Conservation (phyloP, 371 early-diverging fungal genomes). For the Sporodiniella umbellata region DNA sequence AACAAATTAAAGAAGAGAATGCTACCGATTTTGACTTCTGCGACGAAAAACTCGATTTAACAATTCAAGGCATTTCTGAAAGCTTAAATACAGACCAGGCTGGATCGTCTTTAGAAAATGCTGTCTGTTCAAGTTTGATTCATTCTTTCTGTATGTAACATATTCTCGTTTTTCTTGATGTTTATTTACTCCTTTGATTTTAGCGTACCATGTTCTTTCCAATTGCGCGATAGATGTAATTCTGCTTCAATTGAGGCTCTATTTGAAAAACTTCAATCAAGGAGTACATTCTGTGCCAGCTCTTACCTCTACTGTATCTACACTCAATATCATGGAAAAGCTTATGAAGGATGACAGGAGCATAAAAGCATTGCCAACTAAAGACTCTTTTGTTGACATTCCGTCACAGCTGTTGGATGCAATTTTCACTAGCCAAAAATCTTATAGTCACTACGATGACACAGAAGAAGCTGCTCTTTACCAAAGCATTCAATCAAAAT, state of each 20-base stretch:
- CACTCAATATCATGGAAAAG: constrained; percentile 13
- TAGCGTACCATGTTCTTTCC: constrained; percentile 11
- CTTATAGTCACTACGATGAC: constrained; percentile 6
- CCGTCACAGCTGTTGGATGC: constrained; percentile 27
- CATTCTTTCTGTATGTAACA: constrained; percentile 13
- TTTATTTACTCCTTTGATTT: too few species aligned
- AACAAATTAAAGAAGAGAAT: constrained; percentile 11
- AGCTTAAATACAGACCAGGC: neutral
- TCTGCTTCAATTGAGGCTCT: neutral
- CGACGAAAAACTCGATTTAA: constrained; percentile 2
- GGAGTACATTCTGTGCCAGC: constrained; percentile 11
- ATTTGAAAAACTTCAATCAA: constrained; percentile 13
- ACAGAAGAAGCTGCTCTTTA: constrained; percentile 4
- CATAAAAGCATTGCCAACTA: neutral
- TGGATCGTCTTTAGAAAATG: constrained; percentile 15
- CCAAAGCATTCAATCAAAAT: neutral
- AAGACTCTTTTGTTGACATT: neutral
- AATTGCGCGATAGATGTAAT: neutral
- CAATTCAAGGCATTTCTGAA: neutral
- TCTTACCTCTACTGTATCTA: constrained; percentile 12
- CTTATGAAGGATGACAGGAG: neutral
- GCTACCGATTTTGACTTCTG: constrained; percentile 1
- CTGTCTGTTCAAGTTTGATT: constrained; percentile 8
- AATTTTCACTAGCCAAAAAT: constrained; percentile 19
- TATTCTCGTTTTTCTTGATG: neutral